These are phyloP conservation scores for Dunaliella salina DNA, from an alignment of 163 green algal species.

Conservation along the genomic window DNA sequence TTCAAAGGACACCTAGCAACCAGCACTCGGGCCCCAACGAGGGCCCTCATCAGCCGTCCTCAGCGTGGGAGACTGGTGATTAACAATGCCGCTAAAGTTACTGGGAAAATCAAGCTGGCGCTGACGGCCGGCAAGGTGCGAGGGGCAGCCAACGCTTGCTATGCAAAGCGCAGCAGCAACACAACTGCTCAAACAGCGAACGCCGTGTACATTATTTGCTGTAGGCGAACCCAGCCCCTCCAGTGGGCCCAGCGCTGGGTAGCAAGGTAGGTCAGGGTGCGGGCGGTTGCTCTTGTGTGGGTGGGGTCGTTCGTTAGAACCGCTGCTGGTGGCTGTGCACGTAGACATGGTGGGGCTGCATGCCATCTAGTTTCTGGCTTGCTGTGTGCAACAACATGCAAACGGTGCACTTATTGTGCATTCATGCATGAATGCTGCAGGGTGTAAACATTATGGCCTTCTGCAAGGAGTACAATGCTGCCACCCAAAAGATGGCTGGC, in stretches of 20 bases:
- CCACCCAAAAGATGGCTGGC: slow-evolving; percentile 91
- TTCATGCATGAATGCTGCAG: slow-evolving; percentile 38
- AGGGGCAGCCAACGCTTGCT: not conserved
- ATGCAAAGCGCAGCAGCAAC: not conserved
- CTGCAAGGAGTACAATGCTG: slow-evolving; percentile 99
- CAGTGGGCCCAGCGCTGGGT: slow-evolving; percentile 94
- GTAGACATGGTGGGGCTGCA: not conserved
- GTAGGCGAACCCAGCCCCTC: slow-evolving; percentile 90
- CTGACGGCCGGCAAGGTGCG: slow-evolving; percentile 87
- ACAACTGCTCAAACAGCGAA: not conserved
- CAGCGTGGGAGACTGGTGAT: slow-evolving; percentile 7
- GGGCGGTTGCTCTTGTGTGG: too few relatives aligned
- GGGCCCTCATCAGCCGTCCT: too few relatives aligned
- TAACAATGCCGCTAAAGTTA: slow-evolving; percentile 55
- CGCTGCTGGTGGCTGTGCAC: slow-evolving; percentile 1
- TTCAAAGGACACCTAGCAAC: too few relatives aligned
- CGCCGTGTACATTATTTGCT: not conserved
- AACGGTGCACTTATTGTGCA: not conserved
- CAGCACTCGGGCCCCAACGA: too few relatives aligned
- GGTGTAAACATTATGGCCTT: slow-evolving; percentile 99
- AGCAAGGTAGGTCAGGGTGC: slow-evolving; percentile 63
- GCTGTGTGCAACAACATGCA: not conserved
- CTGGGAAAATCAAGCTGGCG: slow-evolving; percentile 94
- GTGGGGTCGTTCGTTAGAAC: not conserved
- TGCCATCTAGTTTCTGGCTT: too few relatives aligned